phyloP scores from a whole-genome alignment of 768 basidiomycete genomes.

The Boletus subparvulus region DNA sequence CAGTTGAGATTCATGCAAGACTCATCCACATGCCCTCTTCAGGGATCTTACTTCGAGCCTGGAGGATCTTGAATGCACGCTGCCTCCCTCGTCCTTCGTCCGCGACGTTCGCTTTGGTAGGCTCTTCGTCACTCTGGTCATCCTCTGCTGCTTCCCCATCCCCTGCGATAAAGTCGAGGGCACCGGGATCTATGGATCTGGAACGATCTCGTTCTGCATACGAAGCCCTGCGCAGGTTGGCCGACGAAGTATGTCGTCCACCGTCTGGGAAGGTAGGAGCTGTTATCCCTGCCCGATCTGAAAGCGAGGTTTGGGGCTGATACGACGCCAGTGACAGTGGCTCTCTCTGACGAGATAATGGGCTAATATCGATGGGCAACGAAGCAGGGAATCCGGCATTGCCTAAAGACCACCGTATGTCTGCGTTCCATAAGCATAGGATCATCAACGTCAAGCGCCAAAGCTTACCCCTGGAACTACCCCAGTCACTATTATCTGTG shows the following conservation, averaged over 20 bases:
- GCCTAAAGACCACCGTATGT: slow-evolving; percentile 28
- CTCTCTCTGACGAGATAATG: slow-evolving; percentile 36
- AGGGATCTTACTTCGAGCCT: slow-evolving; percentile 67
- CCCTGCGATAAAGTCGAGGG: slow-evolving; percentile 56
- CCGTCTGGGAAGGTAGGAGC: slow-evolving; percentile 28
- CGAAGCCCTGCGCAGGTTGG: slow-evolving; percentile 54
- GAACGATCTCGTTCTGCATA: slow-evolving; percentile 70
- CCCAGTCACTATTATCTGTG: slow-evolving; percentile 26
- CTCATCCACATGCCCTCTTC: slow-evolving; percentile 81
- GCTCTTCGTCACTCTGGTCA: slow-evolving; percentile 29
- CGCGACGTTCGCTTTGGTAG: slow-evolving; percentile 15
- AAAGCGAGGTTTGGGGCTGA: slow-evolving; percentile 48
- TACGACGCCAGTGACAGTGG: slow-evolving; percentile 57
- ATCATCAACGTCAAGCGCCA: background rate
- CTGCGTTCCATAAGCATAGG: slow-evolving; percentile 18
- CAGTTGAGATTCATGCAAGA: slow-evolving; percentile 45
- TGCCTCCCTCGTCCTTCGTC: slow-evolving; percentile 49
- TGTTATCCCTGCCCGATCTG: slow-evolving; percentile 36
- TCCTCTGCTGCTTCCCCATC: slow-evolving; percentile 52
- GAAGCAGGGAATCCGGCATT: slow-evolving; percentile 49
- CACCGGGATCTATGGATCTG: slow-evolving; percentile 66
- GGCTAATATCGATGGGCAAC: slow-evolving; percentile 59
- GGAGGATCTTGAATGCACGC: slow-evolving; percentile 66
- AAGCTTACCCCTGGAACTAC: slow-evolving; percentile 27
- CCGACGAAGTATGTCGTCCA: slow-evolving; percentile 37